Conservation (phyloP, 345 rosid species). For the Ceriops zippeliana region DNA sequence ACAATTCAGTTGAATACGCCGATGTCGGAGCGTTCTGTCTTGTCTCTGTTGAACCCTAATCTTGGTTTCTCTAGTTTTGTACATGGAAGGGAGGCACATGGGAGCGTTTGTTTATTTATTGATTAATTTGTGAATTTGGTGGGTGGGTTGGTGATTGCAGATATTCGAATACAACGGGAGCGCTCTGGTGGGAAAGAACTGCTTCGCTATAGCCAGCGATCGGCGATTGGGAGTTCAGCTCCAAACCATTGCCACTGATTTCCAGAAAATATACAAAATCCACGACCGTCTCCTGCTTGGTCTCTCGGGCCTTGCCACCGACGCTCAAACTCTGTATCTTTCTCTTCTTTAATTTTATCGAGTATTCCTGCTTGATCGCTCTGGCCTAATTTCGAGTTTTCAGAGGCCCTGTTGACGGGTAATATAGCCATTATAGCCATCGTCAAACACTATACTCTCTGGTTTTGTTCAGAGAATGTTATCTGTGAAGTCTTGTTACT, state of each 20-base stretch:
- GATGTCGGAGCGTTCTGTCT: conserved; percentile 54
- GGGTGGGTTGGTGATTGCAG: conserved; percentile 31
- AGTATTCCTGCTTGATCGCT: neutral
- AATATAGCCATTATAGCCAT: no score
- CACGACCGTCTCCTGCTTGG: conserved; percentile 87
- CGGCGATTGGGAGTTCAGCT: conserved; percentile 91
- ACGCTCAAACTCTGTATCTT: conserved; percentile 79
- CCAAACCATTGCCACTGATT: conserved; percentile 93
- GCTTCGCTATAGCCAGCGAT: conserved; percentile 97
- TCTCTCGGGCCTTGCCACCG: conserved; percentile 92
- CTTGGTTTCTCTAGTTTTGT: neutral
- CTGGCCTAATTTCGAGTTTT: neutral
- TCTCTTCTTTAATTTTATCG: neutral
- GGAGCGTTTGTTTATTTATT: neutral
- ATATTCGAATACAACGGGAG: conserved; percentile 98
- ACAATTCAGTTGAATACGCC: neutral
- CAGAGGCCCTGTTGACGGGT: no score
- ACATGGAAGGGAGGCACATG: no score
- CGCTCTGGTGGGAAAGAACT: conserved; percentile 94
- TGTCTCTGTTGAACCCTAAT: conserved; percentile 9
- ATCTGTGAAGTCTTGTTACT: no score
- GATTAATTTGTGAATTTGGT: neutral
- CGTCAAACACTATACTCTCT: no score
- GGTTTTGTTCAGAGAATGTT: no score
- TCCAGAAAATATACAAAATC: conserved; percentile 73